Percentiles rank a stretch among this genome's conserved stretches.
These are phyloP conservation scores for Tolypocladium ophioglossoides DNA, from an alignment of 2,329 filamentous ascomycete genomes.

Conservation along the genomic window DNA sequence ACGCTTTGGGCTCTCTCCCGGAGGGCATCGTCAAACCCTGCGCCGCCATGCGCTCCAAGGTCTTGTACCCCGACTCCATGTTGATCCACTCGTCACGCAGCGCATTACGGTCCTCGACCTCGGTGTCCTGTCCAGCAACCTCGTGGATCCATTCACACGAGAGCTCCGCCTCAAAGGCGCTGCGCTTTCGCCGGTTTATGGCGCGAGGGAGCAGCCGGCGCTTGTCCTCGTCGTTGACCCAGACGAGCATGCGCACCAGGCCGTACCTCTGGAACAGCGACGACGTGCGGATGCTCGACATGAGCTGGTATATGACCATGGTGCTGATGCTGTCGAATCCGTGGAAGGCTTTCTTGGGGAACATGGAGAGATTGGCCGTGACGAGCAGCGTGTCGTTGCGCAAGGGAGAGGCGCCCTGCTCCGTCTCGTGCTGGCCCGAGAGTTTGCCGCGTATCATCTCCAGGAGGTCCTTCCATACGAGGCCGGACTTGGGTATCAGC, in stretches of 20 bases:
- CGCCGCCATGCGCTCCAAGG: constrained; percentile 35
- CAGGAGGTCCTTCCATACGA: constrained; percentile 50
- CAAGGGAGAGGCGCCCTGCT: constrained; percentile 27
- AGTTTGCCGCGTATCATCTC: constrained; percentile 39
- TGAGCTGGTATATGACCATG: constrained; percentile 51
- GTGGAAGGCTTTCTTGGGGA: constrained; percentile 37
- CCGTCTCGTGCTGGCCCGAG: constrained; percentile 39
- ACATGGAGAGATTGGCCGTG: constrained; percentile 53
- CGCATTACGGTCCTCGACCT: constrained; percentile 15
- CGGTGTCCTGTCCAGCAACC: constrained; percentile 34
- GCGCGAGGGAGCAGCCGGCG: constrained; percentile 47
- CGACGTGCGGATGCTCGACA: constrained; percentile 45
- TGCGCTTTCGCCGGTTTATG: constrained; percentile 42
- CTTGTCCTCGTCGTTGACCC: constrained; percentile 54
- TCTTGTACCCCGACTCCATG: constrained; percentile 27
- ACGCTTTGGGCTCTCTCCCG: constrained; percentile 27
- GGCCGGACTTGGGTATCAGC: constrained; percentile 44
- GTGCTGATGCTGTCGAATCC: constrained; percentile 45
- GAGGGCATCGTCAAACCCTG: constrained; percentile 31
- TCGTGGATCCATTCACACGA: constrained; percentile 49
- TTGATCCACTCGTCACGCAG: constrained; percentile 39
- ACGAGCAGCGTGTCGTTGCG: constrained; percentile 67
- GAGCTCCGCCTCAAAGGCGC: constrained; percentile 49
- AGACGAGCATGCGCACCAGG: constrained; percentile 67
- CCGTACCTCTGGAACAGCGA: constrained; percentile 65